Evolutionary conservation across 768 basidiomycete genomes (phyloP), one percentile per base, ranked within the genome.

Genomic region (Agrocybe pediades): DNA sequence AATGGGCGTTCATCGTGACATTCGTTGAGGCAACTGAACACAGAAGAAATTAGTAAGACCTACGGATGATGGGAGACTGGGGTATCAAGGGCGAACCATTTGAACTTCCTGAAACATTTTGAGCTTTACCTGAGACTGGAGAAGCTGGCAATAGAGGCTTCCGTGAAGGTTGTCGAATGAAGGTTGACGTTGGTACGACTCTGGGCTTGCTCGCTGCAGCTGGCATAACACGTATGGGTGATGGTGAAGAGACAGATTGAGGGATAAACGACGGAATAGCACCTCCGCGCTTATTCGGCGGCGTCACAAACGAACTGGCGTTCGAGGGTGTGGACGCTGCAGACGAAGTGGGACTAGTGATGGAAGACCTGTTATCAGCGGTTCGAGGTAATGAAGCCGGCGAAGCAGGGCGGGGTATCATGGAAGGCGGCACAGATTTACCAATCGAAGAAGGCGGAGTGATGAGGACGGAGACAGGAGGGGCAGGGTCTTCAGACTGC

Each of bases 11-110:
- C 65, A 71, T 72, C 63, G 70, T 47, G 44, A 59, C 36, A 60
- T 70, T 68, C 67, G 67, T 71, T 70, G 57, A 46, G 40, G 57
- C 45, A 55, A 61, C 64, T 62, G 60, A 68, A 68, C 44, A 68
- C 62, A 47, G 65, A 71, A n/a, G n/a, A 66, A 72, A 80, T 82
- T 66, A 81, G 83, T 76, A 73, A 76, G 73, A 82, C 83, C 78
- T 82, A 85, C 85, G 77, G 71, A 72, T 74, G 59, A 71, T 65
- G 66, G 72, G 63, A 68, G 71, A 74, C 65, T 74, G 76, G 73
- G 81, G 78, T 67, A 76, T 76, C 78, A 72, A 75, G 57, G 73
- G 74, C 83, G 83, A 86, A 84, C 85, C 83, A 78, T 85, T 82
- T 79, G 72, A 30, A 56, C 55, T 62, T 54, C 40, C 40, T 23